Evolutionary conservation across 192 early-diverging fungal species (phyloP), one percentile per base, ranked within the genome.

Genomic region (Diversispora epigaea): DNA sequence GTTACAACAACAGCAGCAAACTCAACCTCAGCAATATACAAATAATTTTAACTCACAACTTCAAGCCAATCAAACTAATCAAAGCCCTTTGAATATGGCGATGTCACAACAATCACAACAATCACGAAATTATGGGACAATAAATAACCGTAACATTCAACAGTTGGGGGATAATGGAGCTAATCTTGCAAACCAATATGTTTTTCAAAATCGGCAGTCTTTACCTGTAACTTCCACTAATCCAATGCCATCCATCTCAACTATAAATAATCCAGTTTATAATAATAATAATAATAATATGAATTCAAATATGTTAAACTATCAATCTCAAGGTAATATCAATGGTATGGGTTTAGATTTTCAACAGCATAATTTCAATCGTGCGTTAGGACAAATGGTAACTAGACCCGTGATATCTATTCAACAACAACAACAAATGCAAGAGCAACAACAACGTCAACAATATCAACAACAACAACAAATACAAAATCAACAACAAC

Each of bases 291-390:
- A n/a, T n/a, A n/a, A n/a, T n/a, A n/a, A n/a, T n/a, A n/a, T n/a
- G n/a, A n/a, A 54, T 17, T 32, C 47, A 52, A 46, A 66, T 21
- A 54, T 70, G 50, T 32, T 32, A 54, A 47, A 22, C 12, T 54
- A 52, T 49, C 45, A n/a, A 25, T 70, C 68, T 32, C 70, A 72
- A 39, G 49, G 43, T 72, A 58, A 45, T 72, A 49, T 55, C 15
- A 72, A 72, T 58, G 56, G 56, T 21, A 46, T 69, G n/a, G 70
- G 70, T 40, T 21, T 72, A n/a, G 70, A 72, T 56, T 6, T 72
- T 17, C 58, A 45, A 5, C 56, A 57, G 45, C 70, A 10, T n/a
- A 8, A 14, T 11, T 6, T 72, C 14, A 55, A 44, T 58, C 70
- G 60, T 44, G 17, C 19, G 7, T 12, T 73, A 47, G 45, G 57